Conservation (phyloP, 192 early-diverging fungal species). For the Diversispora eburnea region DNA sequence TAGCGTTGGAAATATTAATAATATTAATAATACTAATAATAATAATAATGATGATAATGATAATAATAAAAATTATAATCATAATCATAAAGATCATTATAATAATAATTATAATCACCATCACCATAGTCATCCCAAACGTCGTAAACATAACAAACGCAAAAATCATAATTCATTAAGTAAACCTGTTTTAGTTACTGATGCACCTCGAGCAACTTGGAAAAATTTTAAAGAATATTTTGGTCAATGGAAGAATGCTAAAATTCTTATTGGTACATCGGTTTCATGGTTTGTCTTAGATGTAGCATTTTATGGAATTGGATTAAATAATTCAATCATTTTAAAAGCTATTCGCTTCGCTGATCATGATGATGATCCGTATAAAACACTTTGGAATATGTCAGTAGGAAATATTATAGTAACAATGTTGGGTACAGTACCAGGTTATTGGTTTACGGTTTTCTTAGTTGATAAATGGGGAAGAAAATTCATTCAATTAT, state of each 20-base stretch:
- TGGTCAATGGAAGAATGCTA: conserved; percentile 74
- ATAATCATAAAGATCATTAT: too few species aligned
- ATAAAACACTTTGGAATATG: conserved; percentile 57
- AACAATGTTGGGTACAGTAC: conserved; percentile 78
- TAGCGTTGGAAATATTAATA: too few species aligned
- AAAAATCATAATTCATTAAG: too few species aligned
- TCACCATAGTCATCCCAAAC: too few species aligned
- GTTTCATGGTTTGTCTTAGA: conserved; percentile 79
- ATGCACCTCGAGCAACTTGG: too few species aligned
- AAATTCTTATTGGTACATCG: conserved; percentile 74
- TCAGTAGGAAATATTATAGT: conserved; percentile 91
- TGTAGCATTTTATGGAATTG: conserved; percentile 70
- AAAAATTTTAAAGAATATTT: conserved; percentile 58
- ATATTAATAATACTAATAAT: too few species aligned
- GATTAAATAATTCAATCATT: conserved; percentile 65
- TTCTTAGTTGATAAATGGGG: conserved; percentile 84
- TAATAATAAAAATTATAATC: too few species aligned
- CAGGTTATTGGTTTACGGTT: conserved; percentile 96
- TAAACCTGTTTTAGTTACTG: too few species aligned
- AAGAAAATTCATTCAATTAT: conserved; percentile 90
- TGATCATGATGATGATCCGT: conserved; percentile 15
- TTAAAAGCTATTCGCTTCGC: conserved; percentile 69
- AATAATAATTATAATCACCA: too few species aligned
- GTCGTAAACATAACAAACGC: too few species aligned
- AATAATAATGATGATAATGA: too few species aligned